phyloP scores from a whole-genome alignment of 2,329 filamentous ascomycete species.

The Colletotrichum sp. region DNA sequence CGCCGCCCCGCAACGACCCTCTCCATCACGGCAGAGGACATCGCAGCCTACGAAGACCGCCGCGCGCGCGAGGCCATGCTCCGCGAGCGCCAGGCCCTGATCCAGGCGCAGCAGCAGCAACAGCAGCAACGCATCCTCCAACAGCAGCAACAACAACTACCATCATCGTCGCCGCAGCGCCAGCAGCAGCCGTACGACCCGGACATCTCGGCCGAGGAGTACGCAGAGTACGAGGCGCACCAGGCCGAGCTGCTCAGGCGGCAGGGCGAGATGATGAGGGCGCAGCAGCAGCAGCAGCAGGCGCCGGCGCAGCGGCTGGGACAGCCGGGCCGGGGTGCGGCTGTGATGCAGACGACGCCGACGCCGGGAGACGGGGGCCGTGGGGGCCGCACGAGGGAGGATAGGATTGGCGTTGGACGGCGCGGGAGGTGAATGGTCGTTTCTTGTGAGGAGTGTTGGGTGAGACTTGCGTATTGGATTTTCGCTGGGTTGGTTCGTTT shows the following conservation, averaged over 20 bases:
- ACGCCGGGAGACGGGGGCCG: conserved; percentile 26
- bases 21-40: conserved; percentile 71
- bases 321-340: conserved; percentile 18
- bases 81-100: conserved; percentile 18
- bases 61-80: conserved; percentile 47
- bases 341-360: conserved; percentile 27
- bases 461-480: neutral
- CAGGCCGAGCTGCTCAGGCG: conserved; percentile 19
- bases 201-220: conserved; percentile 10
- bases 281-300: neutral
- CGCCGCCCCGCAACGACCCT: conserved; percentile 72
- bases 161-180: conserved; percentile 6
- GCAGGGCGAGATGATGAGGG: neutral
- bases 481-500: neutral
- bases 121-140: conserved; percentile 14
- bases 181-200: conserved; percentile 20
- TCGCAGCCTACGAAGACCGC: conserved; percentile 72
- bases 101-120: conserved; percentile 16
- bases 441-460: neutral
- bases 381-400: conserved; percentile 35
- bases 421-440: conserved; percentile 18
- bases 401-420: conserved; percentile 41
- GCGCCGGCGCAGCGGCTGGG: conserved; percentile 21
- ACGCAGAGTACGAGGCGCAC: conserved; percentile 8
- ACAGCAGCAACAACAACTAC: conserved; percentile 19